Evolutionary conservation across 2,329 filamentous ascomycete genomes (phyloP), one percentile per base, ranked within the genome.

Genomic region (Fusarium incarnatum): DNA sequence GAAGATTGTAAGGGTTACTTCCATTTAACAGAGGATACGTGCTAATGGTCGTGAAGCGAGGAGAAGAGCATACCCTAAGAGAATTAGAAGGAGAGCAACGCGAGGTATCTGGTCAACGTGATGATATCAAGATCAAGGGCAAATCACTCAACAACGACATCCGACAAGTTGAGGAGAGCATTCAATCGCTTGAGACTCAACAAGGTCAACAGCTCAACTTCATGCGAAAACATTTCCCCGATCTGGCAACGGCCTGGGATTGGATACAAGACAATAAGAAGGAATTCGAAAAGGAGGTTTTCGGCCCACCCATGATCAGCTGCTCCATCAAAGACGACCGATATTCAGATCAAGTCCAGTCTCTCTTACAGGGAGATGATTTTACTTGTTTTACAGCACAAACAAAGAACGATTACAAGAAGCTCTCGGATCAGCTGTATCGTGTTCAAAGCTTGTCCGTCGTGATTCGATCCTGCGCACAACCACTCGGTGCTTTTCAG

Each of bases 231-330:
- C 18, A 86, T 1, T 91, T 90, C 13, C 77, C 77, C 0, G 92
- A 98, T 60, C 88, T 91, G 4, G 86, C 87, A 13, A 83, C 77
- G 70, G 94, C 90, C 4, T 97, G 93, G 89, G 85, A 90, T 44
- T 99, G 95, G 94, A 86, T 98, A 54, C 87, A 93, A 75, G 79
- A 88, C 4, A 89, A 99, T 77, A 86, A 86, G 63, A 77, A 85
- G 57, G 79, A 86, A 50, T 96, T 98, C 69, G 87, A 92, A 75
- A 89, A 91, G 70, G 86, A 91, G 61, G 90, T 98, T 7, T 94
- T 92, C 76, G 94, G 92, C 0, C 94, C 94, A 8, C 90, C 94
- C 0, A 88, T 96, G 75, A 83, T 97, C 32, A 91, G 87, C 61
- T 97, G 94, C 79, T 92, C 91, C 0, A 83, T 97, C 56, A 94